phyloP scores from a whole-genome alignment of 2,329 filamentous ascomycete species.

The Pestalotiopsis sp. region DNA sequence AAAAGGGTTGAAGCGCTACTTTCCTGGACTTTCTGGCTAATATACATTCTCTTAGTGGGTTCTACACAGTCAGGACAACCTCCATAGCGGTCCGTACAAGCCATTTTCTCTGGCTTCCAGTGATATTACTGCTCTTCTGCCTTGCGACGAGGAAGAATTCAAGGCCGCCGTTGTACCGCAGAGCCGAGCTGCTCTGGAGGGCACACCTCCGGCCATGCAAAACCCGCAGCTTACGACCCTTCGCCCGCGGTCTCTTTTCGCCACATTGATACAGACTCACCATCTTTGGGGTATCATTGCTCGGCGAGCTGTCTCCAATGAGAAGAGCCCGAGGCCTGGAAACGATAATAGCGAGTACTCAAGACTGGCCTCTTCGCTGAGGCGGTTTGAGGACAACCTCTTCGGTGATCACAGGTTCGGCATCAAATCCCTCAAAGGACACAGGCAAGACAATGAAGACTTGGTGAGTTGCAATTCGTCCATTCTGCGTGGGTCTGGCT shows the following conservation, averaged over 20 bases:
- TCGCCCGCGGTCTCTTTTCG: conserved; percentile 54
- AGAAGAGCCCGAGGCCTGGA: conserved; percentile 47
- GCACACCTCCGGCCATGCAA: conserved; percentile 51
- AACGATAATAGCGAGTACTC: conserved; percentile 51
- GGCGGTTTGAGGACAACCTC: conserved; percentile 51
- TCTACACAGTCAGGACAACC: conserved; percentile 60
- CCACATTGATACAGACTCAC: conserved; percentile 57
- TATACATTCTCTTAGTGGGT: conserved; percentile 51
- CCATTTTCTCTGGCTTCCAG: conserved; percentile 53
- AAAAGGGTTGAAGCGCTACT: not conserved
- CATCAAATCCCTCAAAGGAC: conserved; percentile 41
- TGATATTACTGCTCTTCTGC: conserved; percentile 58
- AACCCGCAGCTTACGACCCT: conserved; percentile 46
- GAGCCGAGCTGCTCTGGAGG: conserved; percentile 55
- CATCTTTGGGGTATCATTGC: conserved; percentile 57
- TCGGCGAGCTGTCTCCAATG: conserved; percentile 48
- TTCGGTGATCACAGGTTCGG: conserved; percentile 53
- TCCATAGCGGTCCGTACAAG: conserved; percentile 55
- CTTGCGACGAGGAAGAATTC: conserved; percentile 56
- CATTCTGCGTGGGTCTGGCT: not conserved
- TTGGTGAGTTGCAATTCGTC: conserved; percentile 38
- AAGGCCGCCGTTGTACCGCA: conserved; percentile 47
- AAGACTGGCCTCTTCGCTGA: conserved; percentile 43
- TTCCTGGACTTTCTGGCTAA: conserved; percentile 11
- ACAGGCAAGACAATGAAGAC: conserved; percentile 52